Evolutionary conservation across 139 green algal genomes (phyloP).

Genomic region (Trebouxia sp.): DNA sequence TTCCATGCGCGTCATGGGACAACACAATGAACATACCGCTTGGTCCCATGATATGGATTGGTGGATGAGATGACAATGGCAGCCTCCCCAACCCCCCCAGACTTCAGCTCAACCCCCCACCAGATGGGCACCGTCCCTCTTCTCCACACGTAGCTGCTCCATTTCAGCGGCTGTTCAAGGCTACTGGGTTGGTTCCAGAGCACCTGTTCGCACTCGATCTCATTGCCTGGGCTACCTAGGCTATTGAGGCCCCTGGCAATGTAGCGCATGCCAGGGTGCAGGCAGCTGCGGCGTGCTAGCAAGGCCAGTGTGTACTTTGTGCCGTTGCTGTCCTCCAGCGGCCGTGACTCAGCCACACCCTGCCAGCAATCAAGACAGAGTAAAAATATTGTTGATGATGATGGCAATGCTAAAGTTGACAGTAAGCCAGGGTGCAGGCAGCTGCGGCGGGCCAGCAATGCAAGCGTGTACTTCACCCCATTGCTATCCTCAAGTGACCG

Average conservation of each 20-base stretch:
- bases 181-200: not conserved
- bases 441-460: conserved; percentile 72
- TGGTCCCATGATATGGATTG: conserved; percentile 80
- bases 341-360: conserved; percentile 82
- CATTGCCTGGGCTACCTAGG: conserved; percentile 84
- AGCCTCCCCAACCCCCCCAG: conserved; percentile 83
- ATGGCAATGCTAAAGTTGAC: too few species aligned
- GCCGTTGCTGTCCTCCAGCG: conserved; percentile 64
- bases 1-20: not conserved
- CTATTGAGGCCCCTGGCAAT: conserved; percentile 93
- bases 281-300: conserved; percentile 72
- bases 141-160: conserved; percentile 82
- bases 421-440: conserved; percentile 88
- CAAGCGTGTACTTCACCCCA: conserved; percentile 62
- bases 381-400: too few species aligned
- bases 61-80: conserved; percentile 82
- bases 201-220: conserved; percentile 95
- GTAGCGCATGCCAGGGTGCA: conserved; percentile 93
- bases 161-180: conserved; percentile 43
- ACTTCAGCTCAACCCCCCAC: conserved; percentile 65
- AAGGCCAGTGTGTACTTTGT: conserved; percentile 66
- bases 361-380: too few species aligned
- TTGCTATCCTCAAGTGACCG: conserved; percentile 65
- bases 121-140: conserved; percentile 84
- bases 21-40: conserved; percentile 43